A percentile compares a stretch with the other conserved stretches of the same genome.
Evolutionary conservation across 2,329 filamentous ascomycete genomes (phyloP).

Genomic region (Coleophoma eucalyptorum): DNA sequence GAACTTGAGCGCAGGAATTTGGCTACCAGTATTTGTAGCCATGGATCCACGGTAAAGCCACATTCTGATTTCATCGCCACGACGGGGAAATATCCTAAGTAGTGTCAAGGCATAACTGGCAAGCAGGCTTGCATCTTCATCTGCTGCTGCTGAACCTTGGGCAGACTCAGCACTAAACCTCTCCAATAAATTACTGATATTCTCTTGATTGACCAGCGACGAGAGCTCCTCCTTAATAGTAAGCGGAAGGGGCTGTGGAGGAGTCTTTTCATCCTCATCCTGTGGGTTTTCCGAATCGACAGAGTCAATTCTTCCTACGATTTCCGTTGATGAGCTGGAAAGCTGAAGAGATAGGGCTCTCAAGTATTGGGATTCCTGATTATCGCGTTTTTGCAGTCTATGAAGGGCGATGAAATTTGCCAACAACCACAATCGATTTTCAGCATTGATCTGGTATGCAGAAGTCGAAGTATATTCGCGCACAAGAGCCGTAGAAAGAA

Average conservation of each 20-base stretch:
- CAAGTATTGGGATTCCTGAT: constrained; percentile 38
- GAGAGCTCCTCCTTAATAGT: constrained; percentile 65
- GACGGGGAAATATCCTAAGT: constrained; percentile 76
- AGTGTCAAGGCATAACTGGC: constrained; percentile 86
- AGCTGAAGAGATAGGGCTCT: constrained; percentile 51
- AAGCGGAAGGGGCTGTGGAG: constrained; percentile 32
- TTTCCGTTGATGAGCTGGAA: constrained; percentile 46
- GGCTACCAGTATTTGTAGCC: constrained; percentile 24
- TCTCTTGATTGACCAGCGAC: constrained; percentile 71
- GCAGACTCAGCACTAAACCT: constrained; percentile 26
- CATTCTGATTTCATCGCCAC: constrained; percentile 89
- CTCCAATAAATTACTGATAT: constrained; percentile 51
- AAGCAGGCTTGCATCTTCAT: constrained; percentile 63
- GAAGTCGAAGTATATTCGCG: constrained; percentile 16
- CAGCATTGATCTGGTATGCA: constrained; percentile 14
- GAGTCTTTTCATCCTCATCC: constrained; percentile 12
- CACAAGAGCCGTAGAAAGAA: constrained; percentile 22
- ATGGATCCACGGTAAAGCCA: constrained; percentile 73
- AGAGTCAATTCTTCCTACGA: constrained; percentile 40
- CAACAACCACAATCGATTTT: constrained; percentile 57
- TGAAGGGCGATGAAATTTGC: constrained; percentile 62
- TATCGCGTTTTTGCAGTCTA: constrained; percentile 30
- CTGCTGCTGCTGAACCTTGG: constrained; percentile 17
- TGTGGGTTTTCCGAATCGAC: constrained; percentile 23
- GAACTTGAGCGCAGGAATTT: constrained; percentile 69